Evolutionary conservation across 2,329 filamentous ascomycete species (phyloP).

Genomic region (Fusarium cicatricum): DNA sequence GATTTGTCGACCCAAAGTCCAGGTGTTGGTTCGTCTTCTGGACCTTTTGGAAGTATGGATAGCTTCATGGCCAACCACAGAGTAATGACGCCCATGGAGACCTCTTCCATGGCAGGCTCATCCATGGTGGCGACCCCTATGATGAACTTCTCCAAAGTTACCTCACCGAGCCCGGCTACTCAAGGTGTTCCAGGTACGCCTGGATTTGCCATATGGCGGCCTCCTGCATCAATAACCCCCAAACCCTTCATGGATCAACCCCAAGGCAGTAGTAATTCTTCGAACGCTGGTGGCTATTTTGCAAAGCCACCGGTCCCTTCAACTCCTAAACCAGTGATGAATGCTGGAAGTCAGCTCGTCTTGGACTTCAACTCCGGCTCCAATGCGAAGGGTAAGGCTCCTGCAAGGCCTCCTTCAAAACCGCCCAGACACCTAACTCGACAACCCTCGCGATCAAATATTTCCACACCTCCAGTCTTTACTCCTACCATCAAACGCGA

Average conservation of each 20-base stretch:
- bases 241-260: constrained; percentile 37
- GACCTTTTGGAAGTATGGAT: constrained; percentile 46
- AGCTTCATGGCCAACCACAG: constrained; percentile 45
- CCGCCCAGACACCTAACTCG: constrained; percentile 40
- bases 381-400: constrained; percentile 48
- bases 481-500: constrained; percentile 44
- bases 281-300: constrained; percentile 43
- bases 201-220: constrained; percentile 50
- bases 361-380: constrained; percentile 47
- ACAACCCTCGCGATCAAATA: constrained; percentile 36
- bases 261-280: constrained; percentile 32
- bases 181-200: constrained; percentile 45
- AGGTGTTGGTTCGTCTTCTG: constrained; percentile 37
- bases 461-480: constrained; percentile 35
- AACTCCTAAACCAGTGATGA: constrained; percentile 50
- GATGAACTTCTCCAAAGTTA: constrained; percentile 32
- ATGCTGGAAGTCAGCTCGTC: constrained; percentile 47
- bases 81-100: constrained; percentile 41
- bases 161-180: constrained; percentile 25
- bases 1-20: constrained; percentile 44
- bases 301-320: constrained; percentile 50
- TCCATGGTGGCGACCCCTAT: constrained; percentile 38
- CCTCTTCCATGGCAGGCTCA: constrained; percentile 35
- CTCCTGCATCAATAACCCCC: constrained; percentile 42
- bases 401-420: constrained; percentile 45